Conservation (phyloP, 2,329 filamentous ascomycete genomes). For the Verticillium nonalfalfae region DNA sequence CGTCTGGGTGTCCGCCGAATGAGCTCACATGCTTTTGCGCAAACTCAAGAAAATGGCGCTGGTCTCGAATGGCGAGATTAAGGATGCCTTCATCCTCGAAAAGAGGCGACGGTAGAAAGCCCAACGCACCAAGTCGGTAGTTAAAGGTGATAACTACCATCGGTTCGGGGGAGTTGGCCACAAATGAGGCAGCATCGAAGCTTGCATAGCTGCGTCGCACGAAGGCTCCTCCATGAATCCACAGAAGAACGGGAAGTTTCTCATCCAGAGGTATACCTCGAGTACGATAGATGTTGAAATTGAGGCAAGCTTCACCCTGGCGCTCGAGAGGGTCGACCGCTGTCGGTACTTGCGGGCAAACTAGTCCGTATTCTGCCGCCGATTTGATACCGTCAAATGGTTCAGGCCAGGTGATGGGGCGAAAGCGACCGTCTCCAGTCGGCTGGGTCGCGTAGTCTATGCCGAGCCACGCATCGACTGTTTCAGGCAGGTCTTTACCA, state of each 20-base stretch:
- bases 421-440: conserved; percentile 28
- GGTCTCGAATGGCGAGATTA: conserved; percentile 49
- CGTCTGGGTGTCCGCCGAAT: conserved; percentile 46
- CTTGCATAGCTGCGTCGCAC: not conserved
- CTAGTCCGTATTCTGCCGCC: conserved; percentile 31
- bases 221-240: conserved; percentile 9
- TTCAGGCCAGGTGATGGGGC: conserved; percentile 29
- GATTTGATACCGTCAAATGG: conserved; percentile 28
- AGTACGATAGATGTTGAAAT: conserved; percentile 13
- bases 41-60: conserved; percentile 45
- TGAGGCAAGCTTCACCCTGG: conserved; percentile 6
- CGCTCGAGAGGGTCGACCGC: conserved; percentile 4
- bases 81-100: conserved; percentile 28
- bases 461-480: conserved; percentile 36
- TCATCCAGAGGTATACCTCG: conserved; percentile 17
- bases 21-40: conserved; percentile 42
- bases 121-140: conserved; percentile 22
- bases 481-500: conserved; percentile 9
- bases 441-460: conserved; percentile 38
- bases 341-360: conserved; percentile 31
- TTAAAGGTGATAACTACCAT: conserved; percentile 20
- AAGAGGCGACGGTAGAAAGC: conserved; percentile 34
- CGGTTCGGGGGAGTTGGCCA: conserved; percentile 16
- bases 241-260: conserved; percentile 13
- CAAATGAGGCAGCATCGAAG: conserved; percentile 15